Evolutionary conservation across 176 grass and related monocot genomes (phyloP), one percentile per base, ranked within the genome.

Genomic region (Ensete ventricosum): DNA sequence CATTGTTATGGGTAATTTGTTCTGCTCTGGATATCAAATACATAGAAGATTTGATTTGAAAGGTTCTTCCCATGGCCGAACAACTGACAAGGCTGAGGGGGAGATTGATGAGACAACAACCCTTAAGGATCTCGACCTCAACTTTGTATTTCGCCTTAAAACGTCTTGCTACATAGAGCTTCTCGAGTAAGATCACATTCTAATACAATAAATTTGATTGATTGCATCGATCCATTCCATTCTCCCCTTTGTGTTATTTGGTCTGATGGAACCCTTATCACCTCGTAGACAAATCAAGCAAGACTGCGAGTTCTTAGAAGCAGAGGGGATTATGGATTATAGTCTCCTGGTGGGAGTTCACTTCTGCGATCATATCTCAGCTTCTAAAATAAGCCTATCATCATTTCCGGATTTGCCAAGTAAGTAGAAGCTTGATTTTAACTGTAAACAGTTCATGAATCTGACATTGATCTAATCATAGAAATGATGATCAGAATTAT

Each of bases 1-100:
- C 55, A 84, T 96, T 54, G 83, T 96, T 59, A 96, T 96, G 89
- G 92, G 92, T 48, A 96, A 96, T 83, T 75, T 96, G 50, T 96
- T 96, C 74, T 96, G 92, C 69, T 92, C 92, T 1, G 92, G 92
- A 14, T 92, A 87, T 67, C 86, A 9, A 17, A 92, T 96, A 64
- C 34, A 43, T 43, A 43, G 4, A 43, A 43, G 34, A 43, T 43
- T 43, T 43, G 34, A 43, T 43, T 43, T 43, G 34, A 43, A 43
- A 43, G 34, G 34, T 43, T 43, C 34, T 43, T 43, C 34, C 34
- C 34, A 43, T 43, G 34, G 34, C 34, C 34, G 34, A 43, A 43
- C 34, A 43, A 43, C 34, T 43, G 34, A 43, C 34, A 96, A 96
- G 69, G 82, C 88, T 73, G 89, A 92, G 50, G 92, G 85, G 75